Conservation (phyloP, 2,329 filamentous ascomycete genomes). For the Scytalidium sp. region DNA sequence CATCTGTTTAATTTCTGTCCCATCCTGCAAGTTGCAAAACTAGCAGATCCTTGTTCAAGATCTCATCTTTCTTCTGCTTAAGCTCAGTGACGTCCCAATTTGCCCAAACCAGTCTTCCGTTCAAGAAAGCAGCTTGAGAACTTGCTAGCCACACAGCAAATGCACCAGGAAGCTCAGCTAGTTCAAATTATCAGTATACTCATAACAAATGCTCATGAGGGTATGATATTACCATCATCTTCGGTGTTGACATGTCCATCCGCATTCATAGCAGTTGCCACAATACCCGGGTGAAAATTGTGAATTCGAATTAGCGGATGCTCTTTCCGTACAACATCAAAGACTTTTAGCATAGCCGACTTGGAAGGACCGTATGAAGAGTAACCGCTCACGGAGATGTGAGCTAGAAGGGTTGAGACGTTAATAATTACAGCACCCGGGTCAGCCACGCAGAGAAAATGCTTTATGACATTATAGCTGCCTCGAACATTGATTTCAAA, state of each 20-base stretch:
- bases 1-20: background rate
- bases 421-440: conserved; percentile 9
- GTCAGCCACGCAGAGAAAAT: conserved; percentile 4
- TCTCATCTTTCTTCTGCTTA: conserved; percentile 2
- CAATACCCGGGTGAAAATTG: conserved; percentile 7
- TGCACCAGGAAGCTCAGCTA: conserved; percentile 15
- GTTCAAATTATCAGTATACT: background rate
- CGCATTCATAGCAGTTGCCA: conserved; percentile 6
- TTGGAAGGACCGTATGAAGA: conserved; percentile 2
- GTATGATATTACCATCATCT: background rate
- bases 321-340: conserved; percentile 1
- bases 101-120: conserved; percentile 32
- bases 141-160: conserved; percentile 8
- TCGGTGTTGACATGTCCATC: background rate
- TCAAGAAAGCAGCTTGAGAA: conserved; percentile 35
- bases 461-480: conserved; percentile 2
- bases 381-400: conserved; percentile 6
- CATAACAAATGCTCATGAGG: background rate
- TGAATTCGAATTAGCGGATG: conserved; percentile 6
- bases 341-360: conserved; percentile 5
- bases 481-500: conserved; percentile 14
- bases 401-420: conserved; percentile 1
- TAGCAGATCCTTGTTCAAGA: background rate
- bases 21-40: background rate
- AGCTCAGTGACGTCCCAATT: conserved; percentile 40